These are phyloP conservation scores for Cetraspora pellucida DNA, from an alignment of 192 early-diverging fungal species.

Conservation along the genomic window DNA sequence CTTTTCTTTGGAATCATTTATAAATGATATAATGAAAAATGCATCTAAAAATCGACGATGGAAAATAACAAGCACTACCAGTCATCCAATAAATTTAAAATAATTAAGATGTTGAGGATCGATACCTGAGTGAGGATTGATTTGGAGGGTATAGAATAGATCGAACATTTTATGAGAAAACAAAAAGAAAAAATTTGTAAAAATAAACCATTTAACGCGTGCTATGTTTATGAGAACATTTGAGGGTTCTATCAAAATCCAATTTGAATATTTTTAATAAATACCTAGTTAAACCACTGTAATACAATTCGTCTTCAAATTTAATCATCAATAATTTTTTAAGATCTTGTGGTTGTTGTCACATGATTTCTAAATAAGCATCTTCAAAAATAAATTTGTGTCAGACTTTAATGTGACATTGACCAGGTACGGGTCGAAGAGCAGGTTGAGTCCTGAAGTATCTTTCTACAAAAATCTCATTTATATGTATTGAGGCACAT, in stretches of 20 bases:
- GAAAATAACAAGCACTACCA: conserved; percentile 94
- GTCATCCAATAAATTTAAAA: conserved; percentile 97
- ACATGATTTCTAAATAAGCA: conserved; percentile 90
- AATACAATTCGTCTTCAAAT: conserved; percentile 97
- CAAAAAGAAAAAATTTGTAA: conserved; percentile 95
- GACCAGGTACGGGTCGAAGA: conserved; percentile 85
- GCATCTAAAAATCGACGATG: conserved; percentile 96
- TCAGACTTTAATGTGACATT: conserved; percentile 91
- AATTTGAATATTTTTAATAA: not conserved
- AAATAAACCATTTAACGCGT: not conserved
- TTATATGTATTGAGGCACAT: conserved; percentile 97
- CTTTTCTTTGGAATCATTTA: conserved; percentile 93
- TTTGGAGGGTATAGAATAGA: conserved; percentile 97
- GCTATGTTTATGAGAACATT: not conserved
- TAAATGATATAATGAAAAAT: conserved; percentile 96
- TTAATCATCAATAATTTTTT: conserved; percentile 99
- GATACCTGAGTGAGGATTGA: conserved; percentile 92
- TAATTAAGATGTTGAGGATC: conserved; percentile 98
- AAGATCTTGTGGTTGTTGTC: conserved; percentile 82
- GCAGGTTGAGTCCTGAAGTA: conserved; percentile 94
- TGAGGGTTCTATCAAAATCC: not conserved
- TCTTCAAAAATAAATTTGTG: conserved; percentile 93
- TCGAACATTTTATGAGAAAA: conserved; percentile 99
- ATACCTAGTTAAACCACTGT: conserved; percentile 91
- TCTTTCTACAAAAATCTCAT: conserved; percentile 96